These are phyloP conservation scores for Metarhizium guizhouense DNA, from an alignment of 2,329 filamentous ascomycete genomes.

Conservation along the genomic window DNA sequence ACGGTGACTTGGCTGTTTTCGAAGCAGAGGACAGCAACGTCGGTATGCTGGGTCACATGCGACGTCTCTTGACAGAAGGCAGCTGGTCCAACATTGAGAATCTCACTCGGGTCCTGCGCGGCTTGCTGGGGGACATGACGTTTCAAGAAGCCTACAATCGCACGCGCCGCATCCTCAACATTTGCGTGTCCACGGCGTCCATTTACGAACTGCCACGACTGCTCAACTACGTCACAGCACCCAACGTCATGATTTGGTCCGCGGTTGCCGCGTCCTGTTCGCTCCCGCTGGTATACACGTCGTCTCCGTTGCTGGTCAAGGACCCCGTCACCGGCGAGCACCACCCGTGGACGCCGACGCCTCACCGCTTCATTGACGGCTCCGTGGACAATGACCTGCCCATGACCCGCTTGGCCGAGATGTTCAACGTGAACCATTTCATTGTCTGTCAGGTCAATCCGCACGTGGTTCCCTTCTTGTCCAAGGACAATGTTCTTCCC, in stretches of 20 bases:
- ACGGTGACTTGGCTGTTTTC: slow-evolving; percentile 76
- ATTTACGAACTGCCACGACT: slow-evolving; percentile 80
- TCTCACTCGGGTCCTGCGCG: slow-evolving; percentile 71
- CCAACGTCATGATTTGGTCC: slow-evolving; percentile 93
- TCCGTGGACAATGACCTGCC: slow-evolving; percentile 92
- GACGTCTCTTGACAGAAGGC: slow-evolving; percentile 69
- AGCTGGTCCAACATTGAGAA: slow-evolving; percentile 80
- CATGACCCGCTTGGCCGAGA: slow-evolving; percentile 79
- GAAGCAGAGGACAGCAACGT: slow-evolving; percentile 52
- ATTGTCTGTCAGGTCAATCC: slow-evolving; percentile 97
- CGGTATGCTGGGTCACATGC: slow-evolving; percentile 58
- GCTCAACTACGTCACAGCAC: slow-evolving; percentile 87
- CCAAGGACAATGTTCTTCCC: slow-evolving; percentile 57
- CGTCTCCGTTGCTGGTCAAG: slow-evolving; percentile 72
- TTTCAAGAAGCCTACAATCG: slow-evolving; percentile 95
- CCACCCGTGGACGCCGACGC: slow-evolving; percentile 75
- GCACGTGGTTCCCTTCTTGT: slow-evolving; percentile 80
- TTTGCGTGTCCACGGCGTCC: slow-evolving; percentile 81
- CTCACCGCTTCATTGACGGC: slow-evolving; percentile 85
- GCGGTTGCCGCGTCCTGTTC: slow-evolving; percentile 95
- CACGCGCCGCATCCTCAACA: slow-evolving; percentile 86
- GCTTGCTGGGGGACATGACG: slow-evolving; percentile 76
- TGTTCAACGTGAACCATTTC: slow-evolving; percentile 98
- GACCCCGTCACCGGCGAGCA: slow-evolving; percentile 71
- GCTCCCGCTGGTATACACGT: slow-evolving; percentile 76